A percentile compares a stretch with the other conserved stretches of the same genome.
Evolutionary conservation across 805 yeast species (phyloP).

Genomic region (Wilhelminamyces savonicus): DNA sequence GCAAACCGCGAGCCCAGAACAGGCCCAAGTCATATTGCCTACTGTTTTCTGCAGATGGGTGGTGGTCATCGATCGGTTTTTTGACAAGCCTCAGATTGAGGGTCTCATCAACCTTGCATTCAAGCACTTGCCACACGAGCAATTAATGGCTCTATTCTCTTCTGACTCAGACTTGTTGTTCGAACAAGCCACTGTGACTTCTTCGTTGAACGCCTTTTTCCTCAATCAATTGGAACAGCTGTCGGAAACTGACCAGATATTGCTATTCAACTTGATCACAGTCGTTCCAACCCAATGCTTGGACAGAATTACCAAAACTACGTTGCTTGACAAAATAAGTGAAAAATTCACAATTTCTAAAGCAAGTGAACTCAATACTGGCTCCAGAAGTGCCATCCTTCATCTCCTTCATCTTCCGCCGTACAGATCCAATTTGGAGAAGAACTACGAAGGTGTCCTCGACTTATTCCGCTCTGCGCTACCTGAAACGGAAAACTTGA

Average conservation of each 20-base stretch:
- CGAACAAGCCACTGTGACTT: constrained; percentile 20
- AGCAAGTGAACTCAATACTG: constrained; percentile 1
- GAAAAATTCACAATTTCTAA: constrained; percentile 2
- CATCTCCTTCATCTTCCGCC: constrained; percentile 47
- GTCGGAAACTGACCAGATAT: no score
- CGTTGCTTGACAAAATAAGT: constrained; percentile 14
- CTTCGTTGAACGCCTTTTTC: constrained; percentile 42
- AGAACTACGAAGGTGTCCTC: constrained; percentile 20
- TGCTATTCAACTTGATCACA: constrained; percentile 6
- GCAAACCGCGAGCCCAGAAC: no score
- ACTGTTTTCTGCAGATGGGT: constrained; percentile 58
- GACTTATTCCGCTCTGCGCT: constrained; percentile 7
- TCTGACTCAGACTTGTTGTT: no score
- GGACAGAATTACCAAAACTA: constrained; percentile 25
- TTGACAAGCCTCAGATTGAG: constrained; percentile 21
- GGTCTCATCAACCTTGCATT: constrained; percentile 23
- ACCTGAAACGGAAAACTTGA: not conserved
- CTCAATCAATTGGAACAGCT: constrained; percentile 3
- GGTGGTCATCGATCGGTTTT: constrained; percentile 35
- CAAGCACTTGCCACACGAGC: not conserved
- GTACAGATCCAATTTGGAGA: constrained; percentile 47
- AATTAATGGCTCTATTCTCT: no score
- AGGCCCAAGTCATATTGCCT: no score
- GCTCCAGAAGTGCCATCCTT: constrained; percentile 17
- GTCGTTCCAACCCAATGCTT: constrained; percentile 47